Conservation (phyloP, 2,329 filamentous ascomycete species). For the Penicillium decumbens region DNA sequence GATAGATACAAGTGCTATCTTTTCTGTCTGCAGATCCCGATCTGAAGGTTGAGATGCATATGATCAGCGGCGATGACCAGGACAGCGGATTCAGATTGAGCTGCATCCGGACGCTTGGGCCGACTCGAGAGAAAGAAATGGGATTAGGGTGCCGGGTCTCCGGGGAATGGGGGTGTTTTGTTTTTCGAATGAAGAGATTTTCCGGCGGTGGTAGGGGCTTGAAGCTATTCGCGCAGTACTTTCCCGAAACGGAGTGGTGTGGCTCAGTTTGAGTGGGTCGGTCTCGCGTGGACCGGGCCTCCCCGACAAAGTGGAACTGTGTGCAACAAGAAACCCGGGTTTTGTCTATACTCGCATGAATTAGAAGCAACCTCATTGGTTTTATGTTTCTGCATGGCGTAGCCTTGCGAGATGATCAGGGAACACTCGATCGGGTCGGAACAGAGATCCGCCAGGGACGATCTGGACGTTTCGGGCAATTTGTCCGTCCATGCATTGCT, state of each 20-base stretch:
- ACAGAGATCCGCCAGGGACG: conserved; percentile 15
- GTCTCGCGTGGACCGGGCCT: conserved; percentile 17
- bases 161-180: neutral
- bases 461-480: conserved; percentile 23
- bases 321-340: too few species aligned
- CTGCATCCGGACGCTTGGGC: conserved; percentile 2
- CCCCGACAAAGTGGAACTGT: conserved; percentile 6
- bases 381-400: neutral
- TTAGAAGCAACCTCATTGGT: neutral
- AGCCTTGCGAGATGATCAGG: neutral
- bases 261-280: conserved; percentile 1
- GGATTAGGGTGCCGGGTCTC: neutral
- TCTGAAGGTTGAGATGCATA: neutral
- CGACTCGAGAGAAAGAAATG: neutral
- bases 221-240: neutral
- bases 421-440: conserved; percentile 15
- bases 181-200: neutral
- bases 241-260: neutral
- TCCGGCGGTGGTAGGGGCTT: neutral
- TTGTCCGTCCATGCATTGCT: conserved; percentile 20
- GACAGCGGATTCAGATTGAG: conserved; percentile 5
- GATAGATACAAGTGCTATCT: too few species aligned
- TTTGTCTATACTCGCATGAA: neutral
- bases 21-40: neutral
- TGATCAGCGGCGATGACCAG: conserved; percentile 7